Evolutionary conservation across 169 alveolate species (phyloP).

Genomic region (Eimeria mitis): DNA sequence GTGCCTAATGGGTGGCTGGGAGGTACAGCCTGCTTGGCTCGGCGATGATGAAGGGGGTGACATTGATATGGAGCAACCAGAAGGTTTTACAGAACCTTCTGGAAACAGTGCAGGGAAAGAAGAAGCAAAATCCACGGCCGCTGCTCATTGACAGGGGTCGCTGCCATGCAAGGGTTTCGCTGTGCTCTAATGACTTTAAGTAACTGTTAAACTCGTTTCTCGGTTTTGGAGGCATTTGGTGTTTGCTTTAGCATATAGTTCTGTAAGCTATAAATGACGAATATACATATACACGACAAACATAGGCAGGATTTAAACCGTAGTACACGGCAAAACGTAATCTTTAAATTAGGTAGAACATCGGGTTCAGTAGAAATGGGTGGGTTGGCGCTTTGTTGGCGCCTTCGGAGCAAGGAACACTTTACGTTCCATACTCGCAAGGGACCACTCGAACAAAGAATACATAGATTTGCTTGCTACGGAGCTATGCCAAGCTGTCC

Average conservation of each 20-base stretch:
- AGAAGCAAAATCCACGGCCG: slow-evolving; percentile 18
- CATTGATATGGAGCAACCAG: slow-evolving; percentile 20
- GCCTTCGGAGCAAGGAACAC: background rate
- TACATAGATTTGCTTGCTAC: background rate
- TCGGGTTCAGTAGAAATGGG: background rate
- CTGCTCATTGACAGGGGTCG: slow-evolving; percentile 5
- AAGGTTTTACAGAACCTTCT: slow-evolving; percentile 13
- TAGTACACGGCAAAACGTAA: background rate
- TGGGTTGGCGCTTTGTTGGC: background rate
- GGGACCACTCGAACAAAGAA: background rate
- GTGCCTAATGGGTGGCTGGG: slow-evolving; percentile 92
- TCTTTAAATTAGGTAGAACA: background rate
- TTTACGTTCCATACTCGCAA: background rate
- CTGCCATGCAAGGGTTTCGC: background rate
- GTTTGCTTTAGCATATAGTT: background rate
- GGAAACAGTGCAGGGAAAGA: background rate
- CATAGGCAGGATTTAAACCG: background rate
- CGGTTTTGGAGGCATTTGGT: background rate
- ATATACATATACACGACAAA: background rate
- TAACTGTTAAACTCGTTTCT: background rate
- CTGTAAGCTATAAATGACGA: background rate
- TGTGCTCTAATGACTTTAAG: background rate
- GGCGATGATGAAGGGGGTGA: slow-evolving; percentile 76
- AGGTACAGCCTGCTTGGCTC: slow-evolving; percentile 92
- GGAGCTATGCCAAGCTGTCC: background rate